Conservation (phyloP, 1,284 basidiomycete species). For the Exobasidium cylindrosporum region DNA sequence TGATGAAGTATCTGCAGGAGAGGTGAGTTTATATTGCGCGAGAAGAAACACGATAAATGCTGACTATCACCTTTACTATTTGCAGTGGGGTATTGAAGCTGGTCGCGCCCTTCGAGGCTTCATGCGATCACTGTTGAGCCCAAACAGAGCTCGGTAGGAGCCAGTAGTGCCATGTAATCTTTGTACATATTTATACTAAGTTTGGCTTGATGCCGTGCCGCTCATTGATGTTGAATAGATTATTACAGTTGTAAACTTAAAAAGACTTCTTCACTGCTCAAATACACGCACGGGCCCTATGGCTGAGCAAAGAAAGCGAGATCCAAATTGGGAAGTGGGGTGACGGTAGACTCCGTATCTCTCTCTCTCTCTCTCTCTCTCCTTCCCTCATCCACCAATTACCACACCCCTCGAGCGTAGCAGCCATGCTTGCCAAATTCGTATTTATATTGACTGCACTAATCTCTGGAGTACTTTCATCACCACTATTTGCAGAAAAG, state of each 20-base stretch:
- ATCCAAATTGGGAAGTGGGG: too few species aligned
- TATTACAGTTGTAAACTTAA: too few species aligned
- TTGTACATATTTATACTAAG: too few species aligned
- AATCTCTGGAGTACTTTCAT: background rate
- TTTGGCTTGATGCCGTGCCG: too few species aligned
- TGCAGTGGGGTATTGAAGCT: constrained; percentile 31
- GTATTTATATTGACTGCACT: too few species aligned
- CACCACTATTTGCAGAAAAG: constrained; percentile 14
- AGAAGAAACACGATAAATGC: background rate
- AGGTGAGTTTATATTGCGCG: constrained; percentile 18
- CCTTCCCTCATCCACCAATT: too few species aligned
- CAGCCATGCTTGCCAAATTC: too few species aligned
- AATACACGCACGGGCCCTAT: too few species aligned
- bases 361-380: constrained; percentile 10
- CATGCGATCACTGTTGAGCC: constrained; percentile 24
- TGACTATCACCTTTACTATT: background rate
- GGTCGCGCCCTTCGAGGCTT: constrained; percentile 34
- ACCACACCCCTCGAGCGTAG: too few species aligned
- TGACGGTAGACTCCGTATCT: background rate
- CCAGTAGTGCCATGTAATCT: background rate
- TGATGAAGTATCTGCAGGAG: constrained; percentile 44
- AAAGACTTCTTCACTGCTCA: too few species aligned
- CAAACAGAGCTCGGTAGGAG: background rate
- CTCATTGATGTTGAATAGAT: too few species aligned
- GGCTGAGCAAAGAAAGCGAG: too few species aligned